Percentiles rank a stretch among this genome's conserved stretches.
phyloP scores from a whole-genome alignment of 2,329 filamentous ascomycete genomes.

The Beauveria medogensis region DNA sequence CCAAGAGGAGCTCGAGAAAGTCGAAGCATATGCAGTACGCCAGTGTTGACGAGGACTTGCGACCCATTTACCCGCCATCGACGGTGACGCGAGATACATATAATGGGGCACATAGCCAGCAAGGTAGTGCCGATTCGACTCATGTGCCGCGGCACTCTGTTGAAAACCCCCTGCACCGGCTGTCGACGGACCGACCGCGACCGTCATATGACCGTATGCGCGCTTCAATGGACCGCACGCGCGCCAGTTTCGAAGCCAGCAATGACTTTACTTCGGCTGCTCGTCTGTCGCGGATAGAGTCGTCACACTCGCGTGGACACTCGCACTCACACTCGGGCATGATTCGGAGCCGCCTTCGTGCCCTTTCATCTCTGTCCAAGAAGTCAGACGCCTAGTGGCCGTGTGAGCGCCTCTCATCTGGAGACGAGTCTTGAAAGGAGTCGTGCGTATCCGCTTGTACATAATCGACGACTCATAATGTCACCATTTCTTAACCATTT shows the following conservation, averaged over 20 bases:
- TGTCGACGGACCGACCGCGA: slow-evolving; percentile 59
- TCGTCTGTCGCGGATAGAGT: slow-evolving; percentile 76
- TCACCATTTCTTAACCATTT: slow-evolving; percentile 16
- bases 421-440: slow-evolving; percentile 6
- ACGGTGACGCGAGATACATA: slow-evolving; percentile 70
- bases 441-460: slow-evolving; percentile 19
- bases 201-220: slow-evolving; percentile 86
- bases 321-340: slow-evolving; percentile 15
- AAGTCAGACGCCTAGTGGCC: slow-evolving; percentile 28
- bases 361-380: slow-evolving; percentile 33
- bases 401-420: slow-evolving; percentile 17
- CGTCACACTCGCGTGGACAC: slow-evolving; percentile 43
- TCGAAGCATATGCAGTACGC: slow-evolving; percentile 50
- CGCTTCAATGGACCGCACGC: slow-evolving; percentile 76
- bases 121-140: slow-evolving; percentile 89
- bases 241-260: slow-evolving; percentile 78
- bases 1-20: slow-evolving; percentile 48
- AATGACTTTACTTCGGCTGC: slow-evolving; percentile 89
- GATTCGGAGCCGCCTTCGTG: slow-evolving; percentile 32
- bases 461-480: slow-evolving; percentile 22
- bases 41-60: slow-evolving; percentile 75
- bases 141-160: slow-evolving; percentile 49
- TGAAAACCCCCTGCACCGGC: slow-evolving; percentile 39
- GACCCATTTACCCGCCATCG: slow-evolving; percentile 90
- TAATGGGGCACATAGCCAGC: slow-evolving; percentile 68